Conservation (phyloP, 1,284 basidiomycete genomes). For the Ustilago shanxiensis region DNA sequence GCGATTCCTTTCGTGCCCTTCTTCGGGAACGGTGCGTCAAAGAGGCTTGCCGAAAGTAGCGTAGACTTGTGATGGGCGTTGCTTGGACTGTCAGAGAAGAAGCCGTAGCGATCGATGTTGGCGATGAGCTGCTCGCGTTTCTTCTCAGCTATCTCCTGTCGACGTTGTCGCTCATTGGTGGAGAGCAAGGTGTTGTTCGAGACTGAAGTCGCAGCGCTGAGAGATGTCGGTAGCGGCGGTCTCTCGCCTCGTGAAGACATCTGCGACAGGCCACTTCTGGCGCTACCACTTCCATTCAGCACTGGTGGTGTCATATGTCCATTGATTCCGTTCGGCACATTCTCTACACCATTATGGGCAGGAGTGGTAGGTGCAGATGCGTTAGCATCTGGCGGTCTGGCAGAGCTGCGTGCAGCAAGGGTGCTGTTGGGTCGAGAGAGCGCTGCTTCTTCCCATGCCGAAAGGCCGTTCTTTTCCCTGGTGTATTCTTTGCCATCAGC, state of each 20-base stretch:
- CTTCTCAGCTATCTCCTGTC: slow-evolving; percentile 43
- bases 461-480: slow-evolving; percentile 48
- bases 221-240: not conserved
- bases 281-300: slow-evolving; percentile 13
- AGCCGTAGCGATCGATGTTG: slow-evolving; percentile 58
- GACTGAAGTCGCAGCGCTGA: slow-evolving; percentile 18
- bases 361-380: not conserved
- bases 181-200: slow-evolving; percentile 34
- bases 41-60: slow-evolving; percentile 27
- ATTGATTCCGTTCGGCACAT: not conserved
- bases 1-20: slow-evolving; percentile 21
- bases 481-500: slow-evolving; percentile 66
- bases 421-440: slow-evolving; percentile 30
- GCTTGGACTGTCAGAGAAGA: slow-evolving; percentile 36
- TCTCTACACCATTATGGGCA: not conserved
- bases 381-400: not conserved
- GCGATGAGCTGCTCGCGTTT: slow-evolving; percentile 45
- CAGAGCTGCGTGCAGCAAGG: not conserved
- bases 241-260: not conserved
- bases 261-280: slow-evolving; percentile 10
- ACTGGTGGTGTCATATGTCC: slow-evolving; percentile 9
- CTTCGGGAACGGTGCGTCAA: slow-evolving; percentile 28
- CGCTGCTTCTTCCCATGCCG: slow-evolving; percentile 52
- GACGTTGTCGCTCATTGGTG: slow-evolving; percentile 34
- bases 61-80: slow-evolving; percentile 30